A percentile compares a stretch with the other conserved stretches of the same genome.
phyloP scores from a whole-genome alignment of 2,329 filamentous ascomycete species.

The Exophiala viscosa region DNA sequence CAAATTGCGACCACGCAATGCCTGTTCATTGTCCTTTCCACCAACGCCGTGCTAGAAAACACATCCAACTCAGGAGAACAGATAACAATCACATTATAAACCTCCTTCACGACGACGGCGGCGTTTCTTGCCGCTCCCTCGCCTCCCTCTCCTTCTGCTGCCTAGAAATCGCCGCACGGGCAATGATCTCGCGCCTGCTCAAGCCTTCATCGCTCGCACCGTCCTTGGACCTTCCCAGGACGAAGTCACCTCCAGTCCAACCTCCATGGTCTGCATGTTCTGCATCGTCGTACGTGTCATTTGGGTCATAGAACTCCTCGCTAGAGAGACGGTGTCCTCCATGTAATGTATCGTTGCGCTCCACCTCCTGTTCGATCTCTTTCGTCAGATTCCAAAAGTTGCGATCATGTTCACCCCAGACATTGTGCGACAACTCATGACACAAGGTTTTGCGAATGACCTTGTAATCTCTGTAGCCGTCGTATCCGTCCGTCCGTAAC shows the following conservation, averaged over 20 bases:
- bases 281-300: constrained; percentile 48
- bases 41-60: background rate
- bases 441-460: constrained; percentile 88
- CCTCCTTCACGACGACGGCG: constrained; percentile 4
- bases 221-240: constrained; percentile 57
- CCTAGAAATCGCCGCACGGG: constrained; percentile 68
- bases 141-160: constrained; percentile 49
- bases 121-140: constrained; percentile 12
- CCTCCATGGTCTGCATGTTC: constrained; percentile 66
- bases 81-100: background rate
- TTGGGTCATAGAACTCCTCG: constrained; percentile 57
- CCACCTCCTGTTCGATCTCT: constrained; percentile 79
- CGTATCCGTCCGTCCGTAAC: constrained; percentile 86
- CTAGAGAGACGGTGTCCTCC: constrained; percentile 62
- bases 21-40: no score
- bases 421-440: constrained; percentile 92
- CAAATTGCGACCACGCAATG: no score
- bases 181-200: constrained; percentile 70
- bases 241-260: constrained; percentile 76
- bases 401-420: constrained; percentile 76
- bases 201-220: constrained; percentile 46
- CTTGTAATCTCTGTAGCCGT: constrained; percentile 89
- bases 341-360: constrained; percentile 70
- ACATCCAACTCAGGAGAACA: background rate
- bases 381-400: constrained; percentile 87